These are phyloP conservation scores for Pseudomonodictys pantanalensis DNA, from an alignment of 495 filamentous ascomycete species.

Conservation along the genomic window DNA sequence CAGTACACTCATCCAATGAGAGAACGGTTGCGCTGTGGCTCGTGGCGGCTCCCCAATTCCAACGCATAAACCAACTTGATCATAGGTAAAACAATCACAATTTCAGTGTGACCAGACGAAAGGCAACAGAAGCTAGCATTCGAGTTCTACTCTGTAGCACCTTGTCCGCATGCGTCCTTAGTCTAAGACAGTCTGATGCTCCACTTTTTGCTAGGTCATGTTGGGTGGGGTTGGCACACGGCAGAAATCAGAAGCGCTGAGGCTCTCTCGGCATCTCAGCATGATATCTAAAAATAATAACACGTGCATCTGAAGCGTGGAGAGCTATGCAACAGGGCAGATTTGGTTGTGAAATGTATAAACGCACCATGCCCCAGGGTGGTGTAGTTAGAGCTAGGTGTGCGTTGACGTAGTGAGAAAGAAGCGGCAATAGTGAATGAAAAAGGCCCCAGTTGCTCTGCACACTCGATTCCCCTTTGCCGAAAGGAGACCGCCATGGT, in stretches of 20 bases:
- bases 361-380: too few relatives aligned
- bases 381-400: too few relatives aligned
- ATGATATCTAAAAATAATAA: neutral
- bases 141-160: too few relatives aligned
- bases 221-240: constrained; percentile 7
- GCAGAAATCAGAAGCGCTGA: constrained; percentile 26
- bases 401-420: constrained; percentile 2
- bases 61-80: too few relatives aligned
- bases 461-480: constrained; percentile 22
- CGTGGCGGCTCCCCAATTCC: too few relatives aligned
- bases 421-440: constrained; percentile 11
- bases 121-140: too few relatives aligned
- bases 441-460: constrained; percentile 28
- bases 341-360: too few relatives aligned
- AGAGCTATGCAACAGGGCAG: constrained; percentile 12
- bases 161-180: too few relatives aligned
- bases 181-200: neutral
- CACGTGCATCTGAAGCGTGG: constrained; percentile 9
- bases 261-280: constrained; percentile 10
- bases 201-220: neutral
- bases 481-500: constrained; percentile 18
- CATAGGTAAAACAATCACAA: too few relatives aligned
- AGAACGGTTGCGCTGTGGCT: too few relatives aligned
- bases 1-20: too few relatives aligned
- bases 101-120: too few relatives aligned